Conservation (phyloP, 108 stramenopile genomes). For the Fragilariopsis cylindrus region DNA sequence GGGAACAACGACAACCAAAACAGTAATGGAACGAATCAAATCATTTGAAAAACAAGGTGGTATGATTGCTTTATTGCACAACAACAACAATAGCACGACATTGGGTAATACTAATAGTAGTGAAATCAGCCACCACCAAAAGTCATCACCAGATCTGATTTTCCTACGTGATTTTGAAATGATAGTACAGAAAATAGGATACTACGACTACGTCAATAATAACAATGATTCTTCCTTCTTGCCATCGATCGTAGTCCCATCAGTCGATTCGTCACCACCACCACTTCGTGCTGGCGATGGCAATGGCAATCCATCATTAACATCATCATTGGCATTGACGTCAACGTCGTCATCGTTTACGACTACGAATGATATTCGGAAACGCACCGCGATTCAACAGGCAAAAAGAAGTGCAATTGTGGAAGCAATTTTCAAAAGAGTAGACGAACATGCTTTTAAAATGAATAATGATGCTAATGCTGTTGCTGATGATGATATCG, state of each 20-base stretch:
- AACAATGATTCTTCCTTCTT: not conserved
- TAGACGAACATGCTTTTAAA: constrained; percentile 5
- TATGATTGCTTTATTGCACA: too few relatives aligned
- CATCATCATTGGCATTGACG: too few relatives aligned
- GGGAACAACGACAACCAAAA: not conserved
- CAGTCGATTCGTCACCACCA: too few relatives aligned
- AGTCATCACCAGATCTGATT: not conserved
- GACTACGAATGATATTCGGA: too few relatives aligned
- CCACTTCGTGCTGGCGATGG: too few relatives aligned
- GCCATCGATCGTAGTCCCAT: not conserved
- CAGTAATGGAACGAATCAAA: constrained; percentile 8
- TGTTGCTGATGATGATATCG: not conserved
- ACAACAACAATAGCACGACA: too few relatives aligned
- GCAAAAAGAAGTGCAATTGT: not conserved
- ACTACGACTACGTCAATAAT: not conserved
- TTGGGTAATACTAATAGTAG: too few relatives aligned
- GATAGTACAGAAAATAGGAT: not conserved
- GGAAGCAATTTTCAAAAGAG: not conserved
- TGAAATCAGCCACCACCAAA: too few relatives aligned
- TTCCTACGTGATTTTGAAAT: constrained; percentile 6
- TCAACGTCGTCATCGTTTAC: too few relatives aligned
- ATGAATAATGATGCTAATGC: not conserved
- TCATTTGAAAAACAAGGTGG: not conserved
- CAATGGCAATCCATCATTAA: too few relatives aligned
- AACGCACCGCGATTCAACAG: not conserved